These are phyloP conservation scores for Rhodosporidiobolus odoratus DNA, from an alignment of 768 basidiomycete genomes.

Conservation along the genomic window DNA sequence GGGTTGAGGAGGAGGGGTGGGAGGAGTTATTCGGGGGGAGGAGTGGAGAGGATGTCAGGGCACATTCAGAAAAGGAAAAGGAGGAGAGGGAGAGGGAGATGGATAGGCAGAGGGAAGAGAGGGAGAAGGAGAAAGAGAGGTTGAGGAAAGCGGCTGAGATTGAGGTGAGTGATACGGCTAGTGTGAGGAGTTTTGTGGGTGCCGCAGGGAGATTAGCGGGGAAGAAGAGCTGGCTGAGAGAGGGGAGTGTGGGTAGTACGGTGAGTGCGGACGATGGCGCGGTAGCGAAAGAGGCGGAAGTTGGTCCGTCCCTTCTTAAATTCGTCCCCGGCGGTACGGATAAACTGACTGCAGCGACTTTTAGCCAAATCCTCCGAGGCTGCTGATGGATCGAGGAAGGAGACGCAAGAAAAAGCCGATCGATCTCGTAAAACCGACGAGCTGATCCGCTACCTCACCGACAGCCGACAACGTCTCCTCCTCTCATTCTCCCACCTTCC, in stretches of 20 bases:
- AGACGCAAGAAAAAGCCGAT: conserved; percentile 47
- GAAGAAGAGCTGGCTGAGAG: conserved; percentile 28
- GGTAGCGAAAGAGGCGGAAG: conserved; percentile 43
- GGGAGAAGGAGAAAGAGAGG: conserved; percentile 32
- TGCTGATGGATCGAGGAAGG: background rate
- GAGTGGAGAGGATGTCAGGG: conserved; percentile 45
- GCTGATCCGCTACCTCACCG: conserved; percentile 77
- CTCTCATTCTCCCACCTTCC: conserved; percentile 69
- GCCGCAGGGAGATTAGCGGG: background rate
- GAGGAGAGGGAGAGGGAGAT: conserved; percentile 44
- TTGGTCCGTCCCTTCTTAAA: background rate
- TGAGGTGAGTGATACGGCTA: conserved; percentile 5
- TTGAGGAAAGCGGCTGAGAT: background rate
- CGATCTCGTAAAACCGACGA: conserved; percentile 73
- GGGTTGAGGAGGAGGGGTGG: conserved; percentile 66
- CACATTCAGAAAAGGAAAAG: conserved; percentile 44
- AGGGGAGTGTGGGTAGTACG: conserved; percentile 2
- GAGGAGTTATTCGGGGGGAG: conserved; percentile 75
- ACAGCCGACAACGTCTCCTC: conserved; percentile 77
- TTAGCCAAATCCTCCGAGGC: too few relatives aligned
- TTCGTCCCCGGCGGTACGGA: too few relatives aligned
- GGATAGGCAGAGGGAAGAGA: conserved; percentile 37
- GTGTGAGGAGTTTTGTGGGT: background rate
- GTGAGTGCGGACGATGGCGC: conserved; percentile 37
- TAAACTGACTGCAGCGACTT: too few relatives aligned